Evolutionary conservation across 805 yeast species (phyloP).

Genomic region (Jamesozyma rosinii): DNA sequence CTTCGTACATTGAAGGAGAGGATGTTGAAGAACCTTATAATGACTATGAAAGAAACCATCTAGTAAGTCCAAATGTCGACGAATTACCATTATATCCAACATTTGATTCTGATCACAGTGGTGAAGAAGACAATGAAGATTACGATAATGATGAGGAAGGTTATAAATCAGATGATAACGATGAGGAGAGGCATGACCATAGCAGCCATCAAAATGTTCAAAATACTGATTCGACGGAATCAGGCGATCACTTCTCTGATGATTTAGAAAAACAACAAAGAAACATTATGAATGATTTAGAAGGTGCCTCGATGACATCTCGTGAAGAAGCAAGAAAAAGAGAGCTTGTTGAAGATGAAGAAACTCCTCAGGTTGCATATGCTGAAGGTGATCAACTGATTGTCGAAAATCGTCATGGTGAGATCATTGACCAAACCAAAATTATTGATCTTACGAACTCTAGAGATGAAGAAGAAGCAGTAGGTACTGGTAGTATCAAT

Average conservation of each 20-base stretch:
- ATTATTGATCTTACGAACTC: conserved; percentile 19
- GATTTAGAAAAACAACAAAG: conserved; percentile 3
- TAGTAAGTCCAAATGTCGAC: conserved; percentile 3
- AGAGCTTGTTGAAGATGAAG: conserved; percentile 24
- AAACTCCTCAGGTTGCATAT: conserved; percentile 37
- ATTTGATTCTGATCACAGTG: conserved; percentile 2
- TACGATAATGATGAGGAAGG: neutral
- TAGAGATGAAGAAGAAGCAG: conserved; percentile 19
- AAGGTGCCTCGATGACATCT: conserved; percentile 5
- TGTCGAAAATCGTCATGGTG: conserved; percentile 80
- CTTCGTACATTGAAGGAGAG: neutral
- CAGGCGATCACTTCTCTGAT: conserved; percentile 1
- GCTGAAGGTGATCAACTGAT: conserved; percentile 64
- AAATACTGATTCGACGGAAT: neutral
- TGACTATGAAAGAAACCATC: neutral
- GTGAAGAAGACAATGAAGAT: neutral
- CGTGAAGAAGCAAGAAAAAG: conserved; percentile 12
- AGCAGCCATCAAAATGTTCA: neutral
- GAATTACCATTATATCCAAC: conserved; percentile 5
- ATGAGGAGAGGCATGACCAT: neutral
- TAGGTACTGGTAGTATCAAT: neutral
- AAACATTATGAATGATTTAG: neutral
- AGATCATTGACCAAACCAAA: conserved; percentile 51
- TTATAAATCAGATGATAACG: neutral
- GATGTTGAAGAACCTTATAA: neutral